Base-by-base conservation (phyloP, 148 eudicot species). In the Camellia japonica region DNA sequence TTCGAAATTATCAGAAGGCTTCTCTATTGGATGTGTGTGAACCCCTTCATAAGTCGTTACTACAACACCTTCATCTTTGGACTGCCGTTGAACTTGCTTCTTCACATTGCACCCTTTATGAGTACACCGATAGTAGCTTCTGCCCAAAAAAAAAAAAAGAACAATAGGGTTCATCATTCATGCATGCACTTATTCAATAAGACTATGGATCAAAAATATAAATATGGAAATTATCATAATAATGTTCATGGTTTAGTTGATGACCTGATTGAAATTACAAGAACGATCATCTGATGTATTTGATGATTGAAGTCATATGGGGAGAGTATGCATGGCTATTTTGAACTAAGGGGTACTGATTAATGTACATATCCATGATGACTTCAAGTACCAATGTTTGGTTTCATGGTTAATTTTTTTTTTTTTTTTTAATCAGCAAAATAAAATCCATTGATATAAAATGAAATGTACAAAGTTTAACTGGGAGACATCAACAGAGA, bases 81-180 rank as follows among this genome's bases (percentile, higher is more conserved):
- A 84, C 56, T 87, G 75, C 4, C 94, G 85, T 77, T 91, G 94
- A 46, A 90, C 91, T 83, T 91, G 94, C 80, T 91, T 91, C 84
- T 90, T 91, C 83, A 91, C 92, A 51, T 83, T 88, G 78, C 94
- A 91, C n/a, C 92, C 92, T 87, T 91, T 84, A 73, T 82, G 23
- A 14, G 94, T 91, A 79, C 94, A 90, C 13, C 86, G 68, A 43
- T 91, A 89, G 77, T 90, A 89, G 85, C 91, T 91, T 78, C 94
- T 91, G 90, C 82, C 55, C 46, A 19, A 0, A 11, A 64, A 74
- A 7, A 14, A 15, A 19, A 6, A 15, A 1, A 63, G 1, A 44
- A 5, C 2, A 14, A 44, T 11, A 49, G 20, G 11, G 13, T 56
- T 23, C 43, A 30, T 30, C 38, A 30, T 30, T 30, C 38, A 30